Percentiles rank a stretch among this genome's conserved stretches.
Conservation (phyloP, 345 rosid genomes). For the Limnanthes douglasii region DNA sequence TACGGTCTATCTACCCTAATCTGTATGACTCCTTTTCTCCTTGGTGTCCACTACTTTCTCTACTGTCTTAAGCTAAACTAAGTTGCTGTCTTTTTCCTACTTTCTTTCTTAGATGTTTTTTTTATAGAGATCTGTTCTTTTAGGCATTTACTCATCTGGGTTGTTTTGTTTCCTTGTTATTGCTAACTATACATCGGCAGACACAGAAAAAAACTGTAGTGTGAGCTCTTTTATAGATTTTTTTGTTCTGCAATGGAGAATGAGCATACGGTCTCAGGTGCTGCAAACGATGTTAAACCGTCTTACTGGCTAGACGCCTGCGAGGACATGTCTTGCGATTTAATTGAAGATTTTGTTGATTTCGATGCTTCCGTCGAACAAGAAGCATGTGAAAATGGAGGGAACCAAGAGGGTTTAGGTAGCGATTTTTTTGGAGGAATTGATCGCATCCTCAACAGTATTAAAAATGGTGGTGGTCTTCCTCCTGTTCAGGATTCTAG, state of each 20-base stretch:
- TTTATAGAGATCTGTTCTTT: neutral
- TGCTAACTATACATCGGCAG: no score
- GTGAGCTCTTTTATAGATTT: neutral
- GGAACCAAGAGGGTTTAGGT: slow-evolving; percentile 20
- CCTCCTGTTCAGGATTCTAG: slow-evolving; percentile 13
- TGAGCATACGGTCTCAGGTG: slow-evolving; percentile 24
- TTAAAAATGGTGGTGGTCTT: slow-evolving; percentile 62
- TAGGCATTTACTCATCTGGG: neutral
- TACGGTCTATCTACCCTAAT: slow-evolving; percentile 73
- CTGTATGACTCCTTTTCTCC: slow-evolving; percentile 26
- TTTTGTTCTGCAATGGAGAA: slow-evolving; percentile 26
- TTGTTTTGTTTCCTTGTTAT: no score
- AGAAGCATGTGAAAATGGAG: slow-evolving; percentile 22
- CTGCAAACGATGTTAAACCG: slow-evolving; percentile 16
- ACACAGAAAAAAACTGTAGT: no score
- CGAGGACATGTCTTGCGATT: slow-evolving; percentile 65
- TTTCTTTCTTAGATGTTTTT: neutral
- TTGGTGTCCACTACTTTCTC: no score
- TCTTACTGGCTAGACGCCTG: slow-evolving; percentile 97
- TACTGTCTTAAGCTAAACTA: no score
- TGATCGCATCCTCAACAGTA: slow-evolving; percentile 77
- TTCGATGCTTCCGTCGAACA: slow-evolving; percentile 41
- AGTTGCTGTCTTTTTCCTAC: no score
- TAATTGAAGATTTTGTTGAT: slow-evolving; percentile 48
- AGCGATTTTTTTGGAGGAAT: slow-evolving; percentile 85